phyloP scores from a whole-genome alignment of 2,329 filamentous ascomycete genomes.

The Epichloe sibirici region DNA sequence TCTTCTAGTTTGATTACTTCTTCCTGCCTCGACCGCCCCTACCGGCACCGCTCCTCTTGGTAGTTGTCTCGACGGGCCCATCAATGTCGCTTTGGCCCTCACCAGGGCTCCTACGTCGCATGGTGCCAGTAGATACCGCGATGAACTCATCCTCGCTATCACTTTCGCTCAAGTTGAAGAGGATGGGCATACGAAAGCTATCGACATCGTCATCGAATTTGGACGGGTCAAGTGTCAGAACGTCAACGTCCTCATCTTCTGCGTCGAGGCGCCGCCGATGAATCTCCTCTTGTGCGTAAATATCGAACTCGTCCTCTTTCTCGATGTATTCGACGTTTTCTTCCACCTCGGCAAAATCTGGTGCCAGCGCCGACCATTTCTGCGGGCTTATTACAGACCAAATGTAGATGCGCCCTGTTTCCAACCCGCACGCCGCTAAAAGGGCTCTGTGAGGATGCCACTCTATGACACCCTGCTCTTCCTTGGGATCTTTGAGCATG shows the following conservation, averaged over 20 bases:
- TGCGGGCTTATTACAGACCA: conserved; percentile 95
- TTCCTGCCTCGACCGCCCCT: conserved; percentile 31
- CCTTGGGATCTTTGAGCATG: conserved; percentile 91
- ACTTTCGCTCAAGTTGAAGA: conserved; percentile 86
- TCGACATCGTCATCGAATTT: conserved; percentile 48
- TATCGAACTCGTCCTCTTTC: conserved; percentile 93
- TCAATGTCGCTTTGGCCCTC: conserved; percentile 50
- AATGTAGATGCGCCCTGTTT: conserved; percentile 86
- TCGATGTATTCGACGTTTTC: conserved; percentile 97
- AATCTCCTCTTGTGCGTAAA: conserved; percentile 88
- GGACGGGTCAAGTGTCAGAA: conserved; percentile 61
- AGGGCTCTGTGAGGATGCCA: conserved; percentile 88
- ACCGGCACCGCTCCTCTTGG: conserved; percentile 26
- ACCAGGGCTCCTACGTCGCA: conserved; percentile 73
- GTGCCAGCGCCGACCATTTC: conserved; percentile 91
- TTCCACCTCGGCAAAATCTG: conserved; percentile 94
- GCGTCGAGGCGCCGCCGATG: conserved; percentile 80
- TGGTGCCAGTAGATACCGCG: conserved; percentile 61
- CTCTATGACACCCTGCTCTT: conserved; percentile 92
- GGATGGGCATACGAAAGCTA: conserved; percentile 80
- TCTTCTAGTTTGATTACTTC: conserved; percentile 14
- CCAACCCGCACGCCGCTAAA: conserved; percentile 81
- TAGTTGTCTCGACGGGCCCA: conserved; percentile 35
- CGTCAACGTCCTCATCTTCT: conserved; percentile 90
- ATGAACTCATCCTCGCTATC: conserved; percentile 88